Evolutionary conservation across 306 rosid species (phyloP).

Genomic region (Cyclanthera cordifolia): DNA sequence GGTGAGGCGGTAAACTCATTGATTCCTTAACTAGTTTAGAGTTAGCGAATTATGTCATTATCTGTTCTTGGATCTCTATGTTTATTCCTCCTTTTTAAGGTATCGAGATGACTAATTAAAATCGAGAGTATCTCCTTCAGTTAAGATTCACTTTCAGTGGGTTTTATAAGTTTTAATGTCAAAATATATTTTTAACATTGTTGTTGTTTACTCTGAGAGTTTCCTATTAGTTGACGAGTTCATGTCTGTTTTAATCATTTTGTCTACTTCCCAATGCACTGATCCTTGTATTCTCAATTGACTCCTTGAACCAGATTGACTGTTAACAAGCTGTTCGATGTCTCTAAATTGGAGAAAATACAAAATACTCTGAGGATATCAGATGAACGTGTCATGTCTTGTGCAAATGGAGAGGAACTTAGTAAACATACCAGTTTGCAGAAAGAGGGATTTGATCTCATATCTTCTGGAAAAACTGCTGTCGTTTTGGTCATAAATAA

Average conservation of each 20-base stretch:
- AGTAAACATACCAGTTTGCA: constrained; percentile 28
- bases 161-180: neutral
- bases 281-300: constrained; percentile 2
- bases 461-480: constrained; percentile 68
- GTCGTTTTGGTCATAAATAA: constrained; percentile 46
- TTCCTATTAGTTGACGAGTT: neutral
- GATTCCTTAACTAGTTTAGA: neutral
- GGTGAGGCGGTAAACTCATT: neutral
- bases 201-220: neutral
- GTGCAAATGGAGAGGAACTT: constrained; percentile 34
- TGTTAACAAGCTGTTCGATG: constrained; percentile 39
- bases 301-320: constrained; percentile 49
- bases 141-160: neutral
- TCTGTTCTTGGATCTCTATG: neutral
- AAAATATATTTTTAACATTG: neutral
- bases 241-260: neutral
- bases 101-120: neutral
- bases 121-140: neutral
- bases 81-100: neutral
- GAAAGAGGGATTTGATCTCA: constrained; percentile 48
- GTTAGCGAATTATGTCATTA: neutral
- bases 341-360: constrained; percentile 25
- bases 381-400: constrained; percentile 27
- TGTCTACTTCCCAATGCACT: constrained; percentile 1
- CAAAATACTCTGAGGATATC: constrained; percentile 34